phyloP scores from a whole-genome alignment of 2,329 filamentous ascomycete species.

The Pseudohalonectria lignicola region DNA sequence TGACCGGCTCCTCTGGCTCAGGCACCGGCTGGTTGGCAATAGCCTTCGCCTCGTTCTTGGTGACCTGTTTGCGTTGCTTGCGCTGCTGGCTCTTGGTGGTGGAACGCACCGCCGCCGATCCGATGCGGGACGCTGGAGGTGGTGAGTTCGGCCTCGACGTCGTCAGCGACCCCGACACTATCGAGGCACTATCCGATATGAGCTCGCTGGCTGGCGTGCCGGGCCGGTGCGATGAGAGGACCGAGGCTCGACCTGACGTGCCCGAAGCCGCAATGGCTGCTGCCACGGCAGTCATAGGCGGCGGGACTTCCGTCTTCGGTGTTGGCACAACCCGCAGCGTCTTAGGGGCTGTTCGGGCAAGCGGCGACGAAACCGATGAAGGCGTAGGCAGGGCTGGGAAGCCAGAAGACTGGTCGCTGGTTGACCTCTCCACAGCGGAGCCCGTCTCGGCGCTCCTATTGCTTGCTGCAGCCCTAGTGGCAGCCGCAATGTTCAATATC shows the following conservation, averaged over 20 bases:
- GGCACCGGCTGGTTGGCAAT: slow-evolving; percentile 30
- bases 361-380: slow-evolving; percentile 39
- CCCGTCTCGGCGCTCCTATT: slow-evolving; percentile 19
- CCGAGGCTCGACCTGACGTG: slow-evolving; percentile 17
- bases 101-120: slow-evolving; percentile 54
- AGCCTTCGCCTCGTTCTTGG: slow-evolving; percentile 49
- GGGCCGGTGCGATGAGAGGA: slow-evolving; percentile 32
- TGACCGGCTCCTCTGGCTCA: slow-evolving; percentile 39
- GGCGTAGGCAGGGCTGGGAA: slow-evolving; percentile 41
- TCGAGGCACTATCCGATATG: slow-evolving; percentile 65
- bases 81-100: slow-evolving; percentile 72
- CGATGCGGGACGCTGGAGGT: slow-evolving; percentile 48
- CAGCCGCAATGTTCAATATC: slow-evolving; percentile 37
- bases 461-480: slow-evolving; percentile 23
- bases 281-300: slow-evolving; percentile 13
- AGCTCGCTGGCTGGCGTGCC: slow-evolving; percentile 64
- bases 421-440: slow-evolving; percentile 20
- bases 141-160: slow-evolving; percentile 62
- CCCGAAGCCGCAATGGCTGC: slow-evolving; percentile 5
- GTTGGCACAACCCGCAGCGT: slow-evolving; percentile 61
- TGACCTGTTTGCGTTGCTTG: slow-evolving; percentile 60
- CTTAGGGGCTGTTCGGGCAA: slow-evolving; percentile 43
- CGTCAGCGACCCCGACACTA: slow-evolving; percentile 61
- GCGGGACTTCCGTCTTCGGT: slow-evolving; percentile 45
- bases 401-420: slow-evolving; percentile 22